These are phyloP conservation scores for Fusarium tricinctum DNA, from an alignment of 2,329 filamentous ascomycete genomes.

Conservation along the genomic window DNA sequence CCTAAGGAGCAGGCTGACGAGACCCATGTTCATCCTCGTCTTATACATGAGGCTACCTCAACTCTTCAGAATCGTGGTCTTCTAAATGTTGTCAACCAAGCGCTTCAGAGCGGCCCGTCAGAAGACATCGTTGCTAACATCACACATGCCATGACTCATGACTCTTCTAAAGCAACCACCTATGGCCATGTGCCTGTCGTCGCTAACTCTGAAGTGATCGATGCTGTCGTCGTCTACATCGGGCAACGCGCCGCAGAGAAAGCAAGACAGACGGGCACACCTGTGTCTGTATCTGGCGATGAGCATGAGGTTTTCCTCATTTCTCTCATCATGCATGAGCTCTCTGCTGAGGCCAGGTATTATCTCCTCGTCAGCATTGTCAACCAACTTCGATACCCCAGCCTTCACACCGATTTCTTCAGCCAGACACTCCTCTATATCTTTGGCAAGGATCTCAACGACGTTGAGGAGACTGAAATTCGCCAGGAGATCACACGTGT, in stretches of 20 bases:
- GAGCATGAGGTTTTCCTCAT: slow-evolving; percentile 76
- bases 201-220: slow-evolving; percentile 79
- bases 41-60: slow-evolving; percentile 73
- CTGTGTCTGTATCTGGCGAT: slow-evolving; percentile 61
- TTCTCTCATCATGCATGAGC: slow-evolving; percentile 80
- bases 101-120: slow-evolving; percentile 72
- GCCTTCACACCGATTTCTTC: slow-evolving; percentile 92
- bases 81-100: slow-evolving; percentile 70
- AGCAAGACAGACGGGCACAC: slow-evolving; percentile 69
- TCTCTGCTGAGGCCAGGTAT: slow-evolving; percentile 84
- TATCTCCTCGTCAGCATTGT: slow-evolving; percentile 86
- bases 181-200: slow-evolving; percentile 76
- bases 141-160: slow-evolving; percentile 77
- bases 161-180: slow-evolving; percentile 69
- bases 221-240: slow-evolving; percentile 87
- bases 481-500: slow-evolving; percentile 93
- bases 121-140: slow-evolving; percentile 83
- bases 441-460: slow-evolving; percentile 81
- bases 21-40: slow-evolving; percentile 75
- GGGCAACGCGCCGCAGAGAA: slow-evolving; percentile 78
- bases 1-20: slow-evolving; percentile 83
- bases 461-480: slow-evolving; percentile 83
- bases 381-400: slow-evolving; percentile 93
- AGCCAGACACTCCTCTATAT: slow-evolving; percentile 86
- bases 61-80: slow-evolving; percentile 69